phyloP scores from a whole-genome alignment of 108 stramenopile genomes.

The Seminavis robusta region DNA sequence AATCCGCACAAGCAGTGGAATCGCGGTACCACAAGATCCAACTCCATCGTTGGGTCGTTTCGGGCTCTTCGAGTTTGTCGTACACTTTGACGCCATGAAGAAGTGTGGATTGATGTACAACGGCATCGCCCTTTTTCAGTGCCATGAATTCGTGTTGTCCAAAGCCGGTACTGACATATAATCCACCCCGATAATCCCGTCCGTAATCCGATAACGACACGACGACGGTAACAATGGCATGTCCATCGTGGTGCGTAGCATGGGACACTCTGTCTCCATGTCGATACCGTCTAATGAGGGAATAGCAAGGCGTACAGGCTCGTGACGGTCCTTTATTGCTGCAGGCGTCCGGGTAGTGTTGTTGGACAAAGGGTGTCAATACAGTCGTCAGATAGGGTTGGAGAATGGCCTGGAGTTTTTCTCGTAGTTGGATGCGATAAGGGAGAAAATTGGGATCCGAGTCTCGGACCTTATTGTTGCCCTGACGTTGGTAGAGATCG shows the following conservation, averaged over 20 bases:
- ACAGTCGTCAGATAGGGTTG: not conserved
- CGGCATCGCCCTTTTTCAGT: constrained; percentile 11
- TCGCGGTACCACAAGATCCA: constrained; percentile 16
- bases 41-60: constrained; percentile 6
- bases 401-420: not conserved
- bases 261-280: constrained; percentile 7
- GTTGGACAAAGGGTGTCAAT: constrained; percentile 2
- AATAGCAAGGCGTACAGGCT: constrained; percentile 12
- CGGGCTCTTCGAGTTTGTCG: constrained; percentile 1
- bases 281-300: constrained; percentile 12
- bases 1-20: constrained; percentile 8
- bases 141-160: not conserved
- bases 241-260: constrained; percentile 9
- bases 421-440: not conserved
- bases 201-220: constrained; percentile 12
- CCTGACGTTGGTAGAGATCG: no score
- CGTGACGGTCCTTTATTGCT: not conserved
- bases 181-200: constrained; percentile 4
- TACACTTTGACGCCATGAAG: constrained; percentile 15
- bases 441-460: not conserved
- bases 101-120: constrained; percentile 6
- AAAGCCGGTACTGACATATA: constrained; percentile 8
- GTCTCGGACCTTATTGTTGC: constrained; percentile 4
- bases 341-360: not conserved
- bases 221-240: constrained; percentile 11